Evolutionary conservation across 768 basidiomycete genomes (phyloP), one percentile per base, ranked within the genome.

Genomic region (Amyloporia xantha): DNA sequence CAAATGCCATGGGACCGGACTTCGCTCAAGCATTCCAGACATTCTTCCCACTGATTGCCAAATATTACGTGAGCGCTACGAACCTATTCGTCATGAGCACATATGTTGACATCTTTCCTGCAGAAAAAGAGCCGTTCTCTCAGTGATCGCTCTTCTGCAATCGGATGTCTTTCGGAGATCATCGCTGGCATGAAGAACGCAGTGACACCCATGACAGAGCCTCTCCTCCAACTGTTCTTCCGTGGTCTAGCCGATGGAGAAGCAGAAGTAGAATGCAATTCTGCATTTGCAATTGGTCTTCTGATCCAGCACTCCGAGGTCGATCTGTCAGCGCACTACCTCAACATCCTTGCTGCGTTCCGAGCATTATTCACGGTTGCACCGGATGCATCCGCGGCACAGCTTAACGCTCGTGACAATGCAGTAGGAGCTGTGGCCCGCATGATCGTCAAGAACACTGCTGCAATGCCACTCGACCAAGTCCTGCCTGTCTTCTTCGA

Each of bases 141-240:
- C 50, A 90, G 87, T 54, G 96, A 99, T 66, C 85, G 89, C 33
- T 95, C 95, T 9, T 84, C 93, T 41, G 83, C 93, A 21, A 87
- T 97, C 54, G 96, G 96, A 4, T 88, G 87, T 54, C 74, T 99
- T 28, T 94, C 94, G 30, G 96, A 99, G 70, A 90, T 97, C 54
- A 94, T 95, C 63, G 81, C 84, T 19, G 93, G 93, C 40, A 83
- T 98, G 76, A 91, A 94, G 71, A 70, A 68, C 39, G 82, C 86
- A 7, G 78, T 97, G 52, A 95, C 93, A 1, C 81, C 85, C 7
- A 88, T 79, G 60, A 95, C 95, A 1, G 76, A 84, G 56, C 76
- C 79, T 13, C 75, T 99, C 24, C 75, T 93, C 44, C 82, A 89
- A 50, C 77, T 98, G 48, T 87, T 96, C 71, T 84, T 85, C 66